phyloP scores from a whole-genome alignment of 2,329 filamentous ascomycete species.

The Pseudocercospora fuligena region DNA sequence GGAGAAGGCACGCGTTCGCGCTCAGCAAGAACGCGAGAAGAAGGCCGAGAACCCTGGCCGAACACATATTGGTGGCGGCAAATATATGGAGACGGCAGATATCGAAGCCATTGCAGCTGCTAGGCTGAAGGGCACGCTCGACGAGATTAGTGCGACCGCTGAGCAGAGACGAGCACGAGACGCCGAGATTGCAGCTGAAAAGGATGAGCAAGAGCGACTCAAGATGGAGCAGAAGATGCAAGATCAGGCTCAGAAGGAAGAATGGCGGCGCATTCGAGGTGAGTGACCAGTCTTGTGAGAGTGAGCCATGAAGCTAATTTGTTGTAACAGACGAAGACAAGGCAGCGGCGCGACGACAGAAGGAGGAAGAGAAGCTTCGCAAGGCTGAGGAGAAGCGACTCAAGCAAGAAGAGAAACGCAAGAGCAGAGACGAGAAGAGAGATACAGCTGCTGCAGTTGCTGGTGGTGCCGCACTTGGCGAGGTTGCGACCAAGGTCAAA shows the following conservation, averaged over 20 bases:
- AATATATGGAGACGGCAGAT: constrained; percentile 76
- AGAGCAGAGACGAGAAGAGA: constrained; percentile 38
- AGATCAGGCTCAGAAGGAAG: constrained; percentile 51
- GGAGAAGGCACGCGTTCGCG: constrained; percentile 71
- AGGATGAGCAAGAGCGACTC: constrained; percentile 67
- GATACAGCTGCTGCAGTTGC: constrained; percentile 27
- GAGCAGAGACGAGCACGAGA: constrained; percentile 72
- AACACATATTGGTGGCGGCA: constrained; percentile 78
- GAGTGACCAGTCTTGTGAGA: constrained; percentile 38
- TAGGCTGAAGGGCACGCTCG: constrained; percentile 79
- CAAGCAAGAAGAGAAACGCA: constrained; percentile 60
- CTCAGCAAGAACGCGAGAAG: constrained; percentile 66
- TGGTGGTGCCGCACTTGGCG: constrained; percentile 19
- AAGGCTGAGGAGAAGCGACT: constrained; percentile 59
- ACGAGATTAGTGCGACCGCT: constrained; percentile 81
- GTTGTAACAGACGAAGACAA: constrained; percentile 58
- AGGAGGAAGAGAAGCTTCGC: constrained; percentile 55
- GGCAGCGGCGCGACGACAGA: constrained; percentile 51
- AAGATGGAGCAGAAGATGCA: constrained; percentile 61
- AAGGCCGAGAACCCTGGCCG: constrained; percentile 63
- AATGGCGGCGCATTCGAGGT: constrained; percentile 61
- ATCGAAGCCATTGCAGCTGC: constrained; percentile 79
- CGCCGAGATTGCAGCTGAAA: constrained; percentile 65
- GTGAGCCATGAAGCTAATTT: constrained; percentile 16
- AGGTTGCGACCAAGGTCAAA: constrained; percentile 17